A percentile compares a stretch with the other conserved stretches of the same genome.
Evolutionary conservation across 805 yeast genomes (phyloP).

Genomic region (Pachysolen tannophilus): DNA sequence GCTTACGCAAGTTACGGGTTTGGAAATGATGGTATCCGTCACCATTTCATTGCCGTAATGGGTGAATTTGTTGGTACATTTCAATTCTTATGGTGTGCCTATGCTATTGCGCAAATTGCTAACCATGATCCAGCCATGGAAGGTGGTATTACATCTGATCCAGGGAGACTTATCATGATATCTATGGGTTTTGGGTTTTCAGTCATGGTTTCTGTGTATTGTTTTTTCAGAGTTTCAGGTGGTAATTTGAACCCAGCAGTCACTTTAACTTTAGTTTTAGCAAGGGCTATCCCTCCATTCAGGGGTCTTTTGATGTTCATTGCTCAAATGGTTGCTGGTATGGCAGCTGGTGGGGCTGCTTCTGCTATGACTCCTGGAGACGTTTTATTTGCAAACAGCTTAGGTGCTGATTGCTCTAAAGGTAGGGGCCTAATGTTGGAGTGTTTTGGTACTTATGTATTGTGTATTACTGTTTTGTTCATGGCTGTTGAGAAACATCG

Average conservation of each 20-base stretch:
- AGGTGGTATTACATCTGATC: constrained; percentile 27
- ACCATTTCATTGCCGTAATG: constrained; percentile 58
- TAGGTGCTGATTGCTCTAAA: constrained; percentile 67
- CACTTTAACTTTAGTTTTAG: constrained; percentile 61
- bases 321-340: constrained; percentile 74
- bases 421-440: constrained; percentile 75
- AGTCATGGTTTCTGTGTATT: constrained; percentile 64
- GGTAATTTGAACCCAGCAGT: constrained; percentile 91
- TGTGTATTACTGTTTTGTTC: constrained; percentile 72
- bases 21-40: constrained; percentile 35
- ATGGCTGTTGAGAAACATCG: constrained; percentile 78
- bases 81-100: constrained; percentile 76
- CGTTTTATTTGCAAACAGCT: constrained; percentile 58
- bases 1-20: constrained; percentile 28
- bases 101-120: constrained; percentile 76
- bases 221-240: constrained; percentile 72
- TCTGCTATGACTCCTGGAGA: constrained; percentile 79
- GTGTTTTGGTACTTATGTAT: constrained; percentile 67
- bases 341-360: constrained; percentile 90
- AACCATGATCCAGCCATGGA: constrained; percentile 30
- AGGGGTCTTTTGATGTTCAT: constrained; percentile 60
- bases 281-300: constrained; percentile 65
- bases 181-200: constrained; percentile 83
- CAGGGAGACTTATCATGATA: constrained; percentile 69
- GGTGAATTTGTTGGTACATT: constrained; percentile 88